Evolutionary conservation across 2,329 filamentous ascomycete species (phyloP).

Genomic region (Ophiostoma sp.): DNA sequence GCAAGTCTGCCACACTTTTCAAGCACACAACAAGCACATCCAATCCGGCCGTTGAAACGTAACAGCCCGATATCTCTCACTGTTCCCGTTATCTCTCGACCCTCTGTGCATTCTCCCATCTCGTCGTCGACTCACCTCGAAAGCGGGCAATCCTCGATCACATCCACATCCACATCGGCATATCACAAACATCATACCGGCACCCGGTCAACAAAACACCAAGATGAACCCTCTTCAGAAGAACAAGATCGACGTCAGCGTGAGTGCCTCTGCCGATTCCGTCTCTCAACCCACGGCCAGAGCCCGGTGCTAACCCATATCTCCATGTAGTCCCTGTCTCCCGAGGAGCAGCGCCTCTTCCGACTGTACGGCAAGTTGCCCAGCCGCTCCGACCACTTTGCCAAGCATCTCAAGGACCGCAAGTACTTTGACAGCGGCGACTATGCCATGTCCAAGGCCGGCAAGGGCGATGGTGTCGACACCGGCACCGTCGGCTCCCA

Average conservation of each 20-base stretch:
- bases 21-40: background rate
- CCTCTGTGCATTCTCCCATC: background rate
- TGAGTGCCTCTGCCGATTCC: conserved; percentile 44
- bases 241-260: conserved; percentile 96
- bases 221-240: conserved; percentile 91
- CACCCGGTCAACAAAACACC: background rate
- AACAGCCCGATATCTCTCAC: background rate
- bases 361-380: conserved; percentile 97
- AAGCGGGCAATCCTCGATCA: background rate
- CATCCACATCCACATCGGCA: too few relatives aligned
- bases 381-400: conserved; percentile 89
- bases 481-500: conserved; percentile 90
- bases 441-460: conserved; percentile 94
- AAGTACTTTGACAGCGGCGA: conserved; percentile 98
- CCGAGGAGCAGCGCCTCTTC: conserved; percentile 94
- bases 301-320: background rate
- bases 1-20: background rate
- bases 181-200: background rate
- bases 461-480: conserved; percentile 90
- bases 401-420: conserved; percentile 98
- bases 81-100: background rate
- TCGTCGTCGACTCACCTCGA: background rate
- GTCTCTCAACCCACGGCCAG: too few relatives aligned
- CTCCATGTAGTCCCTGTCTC: conserved; percentile 68
- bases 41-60: background rate